Base-by-base conservation (phyloP, 805 yeast genomes). In the Candida chauliodis region DNA sequence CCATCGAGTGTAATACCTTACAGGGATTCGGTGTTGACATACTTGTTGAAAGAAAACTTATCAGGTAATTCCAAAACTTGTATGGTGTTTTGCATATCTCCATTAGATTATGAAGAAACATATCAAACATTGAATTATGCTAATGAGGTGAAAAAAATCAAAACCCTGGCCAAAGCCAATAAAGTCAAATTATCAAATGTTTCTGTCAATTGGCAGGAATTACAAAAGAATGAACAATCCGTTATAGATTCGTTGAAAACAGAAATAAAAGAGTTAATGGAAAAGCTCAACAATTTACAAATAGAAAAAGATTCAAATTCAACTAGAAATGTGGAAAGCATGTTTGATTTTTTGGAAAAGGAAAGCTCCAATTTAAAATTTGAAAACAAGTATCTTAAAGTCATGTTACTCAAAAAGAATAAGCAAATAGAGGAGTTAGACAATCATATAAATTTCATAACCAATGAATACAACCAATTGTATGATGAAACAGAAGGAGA, bases 61-160 rank as follows among this genome's bases (percentile, higher is more conserved):
- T 88, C 93, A 1, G 96, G 96, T 1, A 84, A 84, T 52, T 81
- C 93, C n/a, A 84, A 83, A 51, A 89, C 95, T 0, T 81, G 82
- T 1, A 78, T 88, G 84, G 74, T 88, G n/a, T 93, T 93, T 15
- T 87, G 95, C 55, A 69, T 88, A 0, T 79, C 95, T 0, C 95
- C 95, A 0, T 69, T 78, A 13, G 91, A 84, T 50, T 81, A 77
- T 55, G 90, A 84, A 15, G 95, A 86, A 50, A 79, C 88, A 0
- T 56, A 79, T 48, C 82, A 85, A 28, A 86, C 95, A 0, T 61
- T 86, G 41, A 66, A 89, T 44, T 86, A 86, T 55, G 95, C 95
- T 1, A 81, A 78, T 15, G 77, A 82, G 41, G 91, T 88, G 2
- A 83, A 84, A 53, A 67, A 69, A 46, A 84, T 86, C 47, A 73